A percentile compares a stretch with the other conserved stretches of the same genome.
Conservation (phyloP, 345 rosid genomes). For the Lepidium aucheri region DNA sequence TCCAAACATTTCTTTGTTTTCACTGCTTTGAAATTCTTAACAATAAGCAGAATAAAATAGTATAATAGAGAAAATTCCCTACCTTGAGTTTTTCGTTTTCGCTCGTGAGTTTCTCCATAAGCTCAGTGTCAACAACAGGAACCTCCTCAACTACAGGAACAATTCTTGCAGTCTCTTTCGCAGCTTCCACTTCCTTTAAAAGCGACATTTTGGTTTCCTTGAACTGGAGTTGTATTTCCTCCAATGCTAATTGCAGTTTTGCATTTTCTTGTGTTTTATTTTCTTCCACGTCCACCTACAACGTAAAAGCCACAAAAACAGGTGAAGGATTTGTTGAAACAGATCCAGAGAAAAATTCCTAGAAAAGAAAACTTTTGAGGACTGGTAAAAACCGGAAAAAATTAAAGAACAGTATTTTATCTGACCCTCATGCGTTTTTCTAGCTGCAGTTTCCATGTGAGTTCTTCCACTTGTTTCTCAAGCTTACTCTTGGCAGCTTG, state of each 20-base stretch:
- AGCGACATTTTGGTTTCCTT: constrained; percentile 72
- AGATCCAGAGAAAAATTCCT: background rate
- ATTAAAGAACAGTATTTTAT: background rate
- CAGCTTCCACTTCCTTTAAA: constrained; percentile 63
- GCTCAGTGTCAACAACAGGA: constrained; percentile 52
- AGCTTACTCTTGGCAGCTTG: constrained; percentile 87
- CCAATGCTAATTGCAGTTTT: constrained; percentile 69
- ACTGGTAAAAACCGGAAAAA: background rate
- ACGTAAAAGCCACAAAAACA: constrained; percentile 8
- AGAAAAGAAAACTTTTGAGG: background rate
- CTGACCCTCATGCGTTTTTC: constrained; percentile 83
- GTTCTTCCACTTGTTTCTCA: constrained; percentile 91
- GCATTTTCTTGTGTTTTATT: constrained; percentile 81
- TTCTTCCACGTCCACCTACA: constrained; percentile 80
- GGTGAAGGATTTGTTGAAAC: background rate
- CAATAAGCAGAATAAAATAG: background rate
- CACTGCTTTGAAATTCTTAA: background rate
- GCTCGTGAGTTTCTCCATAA: constrained; percentile 59
- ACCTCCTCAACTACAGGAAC: constrained; percentile 73
- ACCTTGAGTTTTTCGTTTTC: constrained; percentile 92
- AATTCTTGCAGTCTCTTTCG: constrained; percentile 46
- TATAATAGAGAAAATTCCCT: constrained; percentile 9
- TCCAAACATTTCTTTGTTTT: constrained; percentile 2
- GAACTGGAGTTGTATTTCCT: constrained; percentile 66
- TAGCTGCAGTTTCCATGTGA: constrained; percentile 65